phyloP scores from a whole-genome alignment of 768 basidiomycete genomes.

The Hydnomerulius pinastri region DNA sequence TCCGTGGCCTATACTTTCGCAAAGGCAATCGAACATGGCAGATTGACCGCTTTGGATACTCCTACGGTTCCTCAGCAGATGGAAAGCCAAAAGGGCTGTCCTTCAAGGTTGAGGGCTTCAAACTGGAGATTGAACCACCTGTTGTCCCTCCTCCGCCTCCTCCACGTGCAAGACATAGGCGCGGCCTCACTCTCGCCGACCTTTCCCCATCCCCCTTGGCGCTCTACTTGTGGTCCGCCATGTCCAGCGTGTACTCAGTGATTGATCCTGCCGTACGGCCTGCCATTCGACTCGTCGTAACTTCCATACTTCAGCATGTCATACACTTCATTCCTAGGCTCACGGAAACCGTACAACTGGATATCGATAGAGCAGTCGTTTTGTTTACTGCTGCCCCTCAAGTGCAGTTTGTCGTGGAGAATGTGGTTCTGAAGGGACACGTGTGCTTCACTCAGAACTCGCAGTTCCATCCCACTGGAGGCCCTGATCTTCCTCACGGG shows the following conservation, averaged over 20 bases:
- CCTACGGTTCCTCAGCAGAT: conserved; percentile 54
- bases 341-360: conserved; percentile 67
- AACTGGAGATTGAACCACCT: conserved; percentile 45
- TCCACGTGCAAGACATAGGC: conserved; percentile 32
- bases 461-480: conserved; percentile 21
- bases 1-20: conserved; percentile 73
- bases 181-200: conserved; percentile 45
- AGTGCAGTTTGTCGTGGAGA: conserved; percentile 50
- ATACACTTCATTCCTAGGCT: conserved; percentile 70
- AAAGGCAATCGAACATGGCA: conserved; percentile 54
- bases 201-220: conserved; percentile 39
- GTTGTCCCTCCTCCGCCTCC: conserved; percentile 15
- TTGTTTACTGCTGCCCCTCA: conserved; percentile 54
- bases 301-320: conserved; percentile 53
- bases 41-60: conserved; percentile 65
- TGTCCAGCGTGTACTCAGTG: conserved; percentile 40
- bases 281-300: conserved; percentile 54
- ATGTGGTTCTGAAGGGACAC: conserved; percentile 52
- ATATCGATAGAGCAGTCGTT: conserved; percentile 56
- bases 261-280: conserved; percentile 67
- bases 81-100: conserved; percentile 56
- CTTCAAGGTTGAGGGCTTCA: conserved; percentile 62
- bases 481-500: conserved; percentile 11
- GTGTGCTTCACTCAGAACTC: conserved; percentile 57
- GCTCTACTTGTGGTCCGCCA: conserved; percentile 32